Evolutionary conservation across 73 alveolate genomes (phyloP).

Genomic region (Stentor coeruleus): DNA sequence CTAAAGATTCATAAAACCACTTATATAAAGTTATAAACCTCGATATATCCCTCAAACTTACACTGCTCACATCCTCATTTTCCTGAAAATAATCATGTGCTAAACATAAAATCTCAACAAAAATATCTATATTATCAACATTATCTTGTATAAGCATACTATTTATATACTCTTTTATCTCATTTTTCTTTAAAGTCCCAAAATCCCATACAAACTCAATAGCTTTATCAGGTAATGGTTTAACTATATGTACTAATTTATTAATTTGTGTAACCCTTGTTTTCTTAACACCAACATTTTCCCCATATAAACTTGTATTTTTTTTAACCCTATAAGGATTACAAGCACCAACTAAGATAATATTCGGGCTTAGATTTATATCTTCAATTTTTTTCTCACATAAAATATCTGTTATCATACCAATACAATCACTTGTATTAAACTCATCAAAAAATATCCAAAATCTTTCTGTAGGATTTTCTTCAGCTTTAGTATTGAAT

Average conservation of each 20-base stretch:
- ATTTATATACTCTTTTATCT: not conserved
- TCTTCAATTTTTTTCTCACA: slow-evolving; percentile 10
- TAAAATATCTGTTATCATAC: slow-evolving; percentile 5
- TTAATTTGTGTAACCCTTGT: not conserved
- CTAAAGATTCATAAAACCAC: not conserved
- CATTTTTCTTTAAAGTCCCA: not conserved
- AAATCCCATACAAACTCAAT: slow-evolving; percentile 29
- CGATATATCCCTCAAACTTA: slow-evolving; percentile 22
- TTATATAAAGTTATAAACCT: slow-evolving; percentile 9
- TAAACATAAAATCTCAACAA: not conserved
- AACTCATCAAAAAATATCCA: slow-evolving; percentile 29
- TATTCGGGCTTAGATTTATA: not conserved
- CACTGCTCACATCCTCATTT: slow-evolving; percentile 28
- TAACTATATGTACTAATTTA: slow-evolving; percentile 12
- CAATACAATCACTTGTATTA: slow-evolving; percentile 21
- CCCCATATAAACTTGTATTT: not conserved
- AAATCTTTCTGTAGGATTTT: not conserved
- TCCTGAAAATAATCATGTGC: slow-evolving; percentile 22
- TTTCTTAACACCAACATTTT: slow-evolving; percentile 20
- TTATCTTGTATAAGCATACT: not conserved
- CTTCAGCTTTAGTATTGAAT: slow-evolving; percentile 40
- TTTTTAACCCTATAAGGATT: slow-evolving; percentile 17
- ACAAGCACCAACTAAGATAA: slow-evolving; percentile 21
- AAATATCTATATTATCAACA: not conserved
- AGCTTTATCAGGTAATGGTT: not conserved